Conservation (phyloP, 78 protist genomes). For the Dictyostelium purpureum region DNA sequence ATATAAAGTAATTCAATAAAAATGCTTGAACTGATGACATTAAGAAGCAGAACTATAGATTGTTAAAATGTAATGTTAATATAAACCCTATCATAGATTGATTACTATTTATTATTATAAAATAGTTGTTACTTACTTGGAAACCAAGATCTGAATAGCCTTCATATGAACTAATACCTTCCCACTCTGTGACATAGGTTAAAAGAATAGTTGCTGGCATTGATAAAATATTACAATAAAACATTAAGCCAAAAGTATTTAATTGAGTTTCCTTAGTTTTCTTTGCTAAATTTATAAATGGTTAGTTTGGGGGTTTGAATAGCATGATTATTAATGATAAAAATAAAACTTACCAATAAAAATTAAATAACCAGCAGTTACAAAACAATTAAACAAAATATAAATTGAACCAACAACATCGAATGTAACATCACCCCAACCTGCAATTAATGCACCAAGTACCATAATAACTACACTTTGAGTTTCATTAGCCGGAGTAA, state of each 20-base stretch:
- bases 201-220: constrained; percentile 68
- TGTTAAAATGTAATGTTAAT: background rate
- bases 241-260: constrained; percentile 79
- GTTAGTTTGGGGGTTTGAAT: background rate
- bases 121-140: constrained; percentile 31
- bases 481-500: constrained; percentile 72
- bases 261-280: constrained; percentile 79
- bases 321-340: no score
- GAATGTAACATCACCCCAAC: constrained; percentile 84
- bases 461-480: constrained; percentile 78
- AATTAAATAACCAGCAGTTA: constrained; percentile 83
- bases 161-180: constrained; percentile 16
- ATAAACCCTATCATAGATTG: background rate
- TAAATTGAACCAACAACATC: constrained; percentile 73
- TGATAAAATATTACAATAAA: constrained; percentile 82
- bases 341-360: constrained; percentile 37
- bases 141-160: constrained; percentile 63
- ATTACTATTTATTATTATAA: background rate
- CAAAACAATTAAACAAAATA: constrained; percentile 81
- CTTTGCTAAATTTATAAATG: background rate
- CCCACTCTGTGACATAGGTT: constrained; percentile 42
- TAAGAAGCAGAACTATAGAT: constrained; percentile 72
- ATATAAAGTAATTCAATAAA: constrained; percentile 81
- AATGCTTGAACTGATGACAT: constrained; percentile 83
- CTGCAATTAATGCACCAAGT: constrained; percentile 83